Conservation (phyloP, 108 stramenopile genomes). For the Schizochytrium sp. region DNA sequence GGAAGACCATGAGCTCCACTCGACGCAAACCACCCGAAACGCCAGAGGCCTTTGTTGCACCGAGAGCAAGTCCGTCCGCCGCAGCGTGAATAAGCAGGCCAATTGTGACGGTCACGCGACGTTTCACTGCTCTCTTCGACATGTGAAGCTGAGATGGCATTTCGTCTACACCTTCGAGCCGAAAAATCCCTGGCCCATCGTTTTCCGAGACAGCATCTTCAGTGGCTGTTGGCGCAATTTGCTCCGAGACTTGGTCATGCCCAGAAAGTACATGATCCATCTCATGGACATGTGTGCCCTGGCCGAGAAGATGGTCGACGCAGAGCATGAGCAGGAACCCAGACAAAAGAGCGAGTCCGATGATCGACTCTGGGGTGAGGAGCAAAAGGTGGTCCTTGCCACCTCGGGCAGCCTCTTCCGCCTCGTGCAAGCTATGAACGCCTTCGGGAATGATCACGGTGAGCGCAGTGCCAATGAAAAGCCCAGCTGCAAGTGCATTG, state of each 20-base stretch:
- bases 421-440: not conserved
- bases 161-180: not conserved
- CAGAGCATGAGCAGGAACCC: not conserved
- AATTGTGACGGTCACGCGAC: not conserved
- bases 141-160: not conserved
- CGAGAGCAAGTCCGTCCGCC: not conserved
- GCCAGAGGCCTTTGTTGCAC: not conserved
- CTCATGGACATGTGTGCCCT: not conserved
- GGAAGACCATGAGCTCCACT: not conserved
- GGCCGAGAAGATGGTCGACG: not conserved
- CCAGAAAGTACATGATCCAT: not conserved
- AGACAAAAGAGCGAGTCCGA: not conserved
- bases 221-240: not conserved
- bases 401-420: not conserved
- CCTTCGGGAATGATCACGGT: not conserved
- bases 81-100: not conserved
- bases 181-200: not conserved
- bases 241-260: not conserved
- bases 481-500: not conserved
- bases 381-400: not conserved
- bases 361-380: not conserved
- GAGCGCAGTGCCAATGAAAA: not conserved
- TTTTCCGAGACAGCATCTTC: not conserved
- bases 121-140: not conserved
- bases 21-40: not conserved